Evolutionary conservation across 1,139 yeast species (phyloP).

Genomic region (Magnusiomyces tetraspermus): DNA sequence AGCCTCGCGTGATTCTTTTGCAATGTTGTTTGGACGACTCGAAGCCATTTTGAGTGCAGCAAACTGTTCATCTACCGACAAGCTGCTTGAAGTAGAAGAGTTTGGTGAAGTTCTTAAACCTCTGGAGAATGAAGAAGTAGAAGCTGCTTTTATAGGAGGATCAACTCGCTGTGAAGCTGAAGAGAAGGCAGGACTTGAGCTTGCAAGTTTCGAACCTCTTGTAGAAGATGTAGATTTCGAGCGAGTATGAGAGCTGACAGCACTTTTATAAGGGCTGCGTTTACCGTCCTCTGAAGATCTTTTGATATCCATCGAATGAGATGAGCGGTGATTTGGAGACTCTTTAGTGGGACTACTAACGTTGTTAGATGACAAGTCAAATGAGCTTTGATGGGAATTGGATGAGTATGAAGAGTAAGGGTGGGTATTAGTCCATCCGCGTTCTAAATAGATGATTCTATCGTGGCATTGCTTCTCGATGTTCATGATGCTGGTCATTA

Average conservation of each 20-base stretch:
- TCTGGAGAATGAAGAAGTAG: neutral
- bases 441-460: conserved; percentile 25
- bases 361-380: neutral
- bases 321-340: too few relatives aligned
- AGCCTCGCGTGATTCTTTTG: neutral
- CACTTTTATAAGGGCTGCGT: neutral
- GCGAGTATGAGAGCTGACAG: neutral
- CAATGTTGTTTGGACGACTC: neutral
- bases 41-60: neutral
- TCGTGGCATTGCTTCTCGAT: conserved; percentile 34
- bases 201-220: neutral
- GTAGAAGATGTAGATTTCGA: neutral
- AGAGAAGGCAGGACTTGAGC: neutral
- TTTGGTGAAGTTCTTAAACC: neutral
- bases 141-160: neutral
- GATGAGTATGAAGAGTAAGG: conserved; percentile 10
- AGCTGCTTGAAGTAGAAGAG: neutral
- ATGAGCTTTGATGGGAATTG: neutral
- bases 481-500: conserved; percentile 30
- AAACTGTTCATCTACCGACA: conserved; percentile 1
- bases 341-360: neutral
- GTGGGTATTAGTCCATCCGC: conserved; percentile 13
- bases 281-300: neutral
- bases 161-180: neutral
- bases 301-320: too few relatives aligned